Evolutionary conservation across 176 grass and related monocot species (phyloP), one percentile per base, ranked within the genome.

Genomic region (Chrysopogon serrulatus): DNA sequence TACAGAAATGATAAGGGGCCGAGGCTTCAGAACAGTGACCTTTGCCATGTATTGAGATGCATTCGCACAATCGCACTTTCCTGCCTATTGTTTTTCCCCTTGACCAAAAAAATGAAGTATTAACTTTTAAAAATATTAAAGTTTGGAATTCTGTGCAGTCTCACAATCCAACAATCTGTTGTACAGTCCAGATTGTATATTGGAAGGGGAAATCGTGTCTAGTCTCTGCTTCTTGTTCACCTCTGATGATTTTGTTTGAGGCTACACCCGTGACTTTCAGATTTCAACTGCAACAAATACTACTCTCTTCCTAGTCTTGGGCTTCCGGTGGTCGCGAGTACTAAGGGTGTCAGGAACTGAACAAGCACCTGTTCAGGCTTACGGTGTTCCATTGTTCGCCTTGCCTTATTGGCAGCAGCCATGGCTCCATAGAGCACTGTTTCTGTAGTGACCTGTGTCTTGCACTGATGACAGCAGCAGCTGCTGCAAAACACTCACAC

Each of bases 351-450:
- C 66, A 68, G 64, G 16, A 86, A 16, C 32, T 71, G 67, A 61
- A 68, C 23, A 0, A 14, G 26, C 27, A 34, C n/a, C 6, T 23
- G 10, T 14, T 19, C 8, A 39, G 36, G 35, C 59, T 75, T 63
- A 21, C 36, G 15, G 61, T n/a, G n/a, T n/a, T n/a, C n/a, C n/a
- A n/a, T n/a, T 1, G 63, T 65, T 53, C 18, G 12, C 11, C 51
- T 23, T 65, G 63, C 27, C 54, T 64, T 21, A n/a, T n/a, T n/a
- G n/a, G 15, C 79, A n/a, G 43, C 6, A 66, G 33, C 77, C 85
- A 3, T 90, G 86, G 12, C 91, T 84, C 74, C 90, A 87, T 7
- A 93, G 87, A n/a, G n/a, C n/a, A n/a, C n/a, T n/a, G n/a, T n/a
- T n/a, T n/a, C n/a, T n/a, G n/a, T n/a, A n/a, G n/a, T n/a, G n/a